Base-by-base conservation (phyloP, 192 early-diverging fungal genomes). In the Cladochytrium replicatum region DNA sequence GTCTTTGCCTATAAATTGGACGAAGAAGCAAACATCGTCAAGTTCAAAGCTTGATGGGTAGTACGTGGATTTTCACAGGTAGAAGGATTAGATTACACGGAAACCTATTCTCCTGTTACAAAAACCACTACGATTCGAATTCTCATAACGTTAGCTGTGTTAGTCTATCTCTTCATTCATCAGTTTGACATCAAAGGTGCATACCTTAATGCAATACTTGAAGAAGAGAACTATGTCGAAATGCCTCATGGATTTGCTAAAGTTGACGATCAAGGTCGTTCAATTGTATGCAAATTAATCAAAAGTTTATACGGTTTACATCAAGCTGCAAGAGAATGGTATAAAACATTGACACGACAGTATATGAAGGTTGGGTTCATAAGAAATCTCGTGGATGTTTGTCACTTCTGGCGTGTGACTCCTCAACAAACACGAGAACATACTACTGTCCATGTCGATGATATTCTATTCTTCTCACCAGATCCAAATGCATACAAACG, bases 221-320 rank as follows among this genome's bases (percentile, higher is more conserved):
- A 17, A 9, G 19, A 1, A 41, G n/a, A 21, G 30, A 40, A 51
- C 6, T 57, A 57, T 23, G 54, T 57, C 38, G n/a, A 7, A 1
- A 15, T 45, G 1, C 56, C 56, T 8, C 24, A 55, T 37, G 54
- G 54, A 0, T 57, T 34, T 27, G 25, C 32, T 13, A 29, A 17
- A 25, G 13, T 8, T 19, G 53, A 32, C 1, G 19, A 51, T 32
- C 26, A 50, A 38, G 56, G 52, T 26, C 28, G 29, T 5, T 40
- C 26, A 39, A 15, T 2, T 23, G 22, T 57, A 1, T 31, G 29
- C 11, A 6, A 57, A 8, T 34, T 57, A 27, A 13, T 22, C n/a
- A 57, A 57, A 28, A 45, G 51, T 17, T 24, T 57, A 11, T 57
- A 57, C 43, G 56, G 56, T 1, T 40, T 57, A 5, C 34, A 57